Base-by-base conservation (phyloP, 1,284 basidiomycete genomes). In the Pascua guehoae region DNA sequence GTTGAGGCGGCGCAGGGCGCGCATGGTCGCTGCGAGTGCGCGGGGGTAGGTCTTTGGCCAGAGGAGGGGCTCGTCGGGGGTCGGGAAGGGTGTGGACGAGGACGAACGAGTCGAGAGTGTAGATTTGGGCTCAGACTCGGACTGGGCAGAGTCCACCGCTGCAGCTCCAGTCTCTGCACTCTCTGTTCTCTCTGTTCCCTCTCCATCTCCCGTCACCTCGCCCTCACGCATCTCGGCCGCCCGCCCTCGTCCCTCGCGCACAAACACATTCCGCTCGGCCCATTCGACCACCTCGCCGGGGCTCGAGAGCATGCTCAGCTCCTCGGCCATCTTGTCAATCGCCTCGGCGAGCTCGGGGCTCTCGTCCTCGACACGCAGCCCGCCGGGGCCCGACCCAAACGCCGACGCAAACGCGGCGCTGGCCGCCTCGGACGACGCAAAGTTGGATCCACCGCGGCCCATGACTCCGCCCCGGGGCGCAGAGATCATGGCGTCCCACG, bases 221-320 rank as follows among this genome's bases (percentile, higher is more conserved):
- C 15, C 78, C 70, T 8, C 78, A 79, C 48, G 76, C 69, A 39
- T 75, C 75, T 2, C 66, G 81, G 83, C 49, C 69, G 69, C 62
- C 76, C 70, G 11, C 12, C 3, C 82, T 82, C 63, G 84, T 81
- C 38, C 75, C 81, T 38, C 36, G 24, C 48, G 47, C 18, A 47
- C 56, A 69, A 91, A 91, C 1, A 92, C 84, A 56, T 87, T 84
- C 16, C 79, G 74, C 66, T 82, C 79, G 12, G 88, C 85, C 90
- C 90, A 94, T 44, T 85, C 81, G 41, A 93, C 78, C 36, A 93
- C 79, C 56, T 88, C 83, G 49, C 84, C 78, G 67, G 92, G 89
- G 2, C 83, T 86, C 18, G 80, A 75, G 63, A 88, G 88, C 8
- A 83, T 66, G 48, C 86, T 82, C 79, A 93, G 87, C 58, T 84